A percentile compares a stretch with the other conserved stretches of the same genome.
phyloP scores from a whole-genome alignment of 2,329 filamentous ascomycete species.

The Aureobasidium mangrovei region DNA sequence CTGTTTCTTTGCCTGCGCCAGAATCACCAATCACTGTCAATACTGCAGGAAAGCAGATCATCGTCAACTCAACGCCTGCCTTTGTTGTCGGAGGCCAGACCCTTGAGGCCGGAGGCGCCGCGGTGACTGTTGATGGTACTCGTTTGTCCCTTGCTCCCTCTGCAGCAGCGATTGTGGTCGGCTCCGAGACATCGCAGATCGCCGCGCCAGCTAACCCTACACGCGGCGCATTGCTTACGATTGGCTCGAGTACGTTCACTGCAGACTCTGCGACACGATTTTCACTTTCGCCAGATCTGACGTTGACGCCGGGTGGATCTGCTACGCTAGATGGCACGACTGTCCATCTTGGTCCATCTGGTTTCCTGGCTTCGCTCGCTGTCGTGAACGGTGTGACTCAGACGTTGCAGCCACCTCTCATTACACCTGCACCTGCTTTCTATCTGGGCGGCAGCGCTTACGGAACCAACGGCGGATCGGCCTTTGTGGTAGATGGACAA shows the following conservation, averaged over 20 bases:
- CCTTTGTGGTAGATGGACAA: conserved; percentile 22
- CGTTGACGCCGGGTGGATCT: conserved; percentile 29
- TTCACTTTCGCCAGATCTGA: conserved; percentile 31
- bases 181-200: conserved; percentile 19
- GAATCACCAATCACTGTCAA: not conserved
- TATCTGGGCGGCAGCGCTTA: conserved; percentile 24
- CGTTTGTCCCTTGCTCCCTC: conserved; percentile 26
- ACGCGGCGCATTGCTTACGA: conserved; percentile 23
- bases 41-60: conserved; percentile 14
- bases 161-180: conserved; percentile 28
- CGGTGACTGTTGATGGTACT: conserved; percentile 31
- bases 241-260: conserved; percentile 33
- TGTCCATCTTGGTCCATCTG: conserved; percentile 31
- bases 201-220: conserved; percentile 21
- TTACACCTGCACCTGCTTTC: conserved; percentile 23
- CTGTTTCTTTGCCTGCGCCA: conserved; percentile 1
- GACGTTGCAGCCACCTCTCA: conserved; percentile 23
- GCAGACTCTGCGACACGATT: conserved; percentile 40
- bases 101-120: conserved; percentile 27
- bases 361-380: conserved; percentile 27
- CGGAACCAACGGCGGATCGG: conserved; percentile 25
- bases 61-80: conserved; percentile 25
- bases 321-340: conserved; percentile 31
- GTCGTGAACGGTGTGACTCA: conserved; percentile 33
- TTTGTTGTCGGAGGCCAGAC: conserved; percentile 29